Conservation (phyloP, 208 protist species). For the Giardia duodenalis region DNA sequence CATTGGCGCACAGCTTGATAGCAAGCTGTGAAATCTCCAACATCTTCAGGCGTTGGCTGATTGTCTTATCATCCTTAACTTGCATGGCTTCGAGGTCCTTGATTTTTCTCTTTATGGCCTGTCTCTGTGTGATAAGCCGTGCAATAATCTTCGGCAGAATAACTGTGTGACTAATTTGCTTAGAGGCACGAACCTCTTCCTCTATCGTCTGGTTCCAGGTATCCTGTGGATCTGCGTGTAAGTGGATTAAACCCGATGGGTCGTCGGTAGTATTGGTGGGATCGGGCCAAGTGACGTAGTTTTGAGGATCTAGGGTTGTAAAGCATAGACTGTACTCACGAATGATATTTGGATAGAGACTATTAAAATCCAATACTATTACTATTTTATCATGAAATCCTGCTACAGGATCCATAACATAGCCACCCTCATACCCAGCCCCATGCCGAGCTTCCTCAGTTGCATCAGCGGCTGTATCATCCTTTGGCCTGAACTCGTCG, state of each 20-base stretch:
- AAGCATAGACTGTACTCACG: slow-evolving; percentile 99
- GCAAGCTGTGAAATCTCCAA: slow-evolving; percentile 36
- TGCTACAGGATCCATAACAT: slow-evolving; percentile 32
- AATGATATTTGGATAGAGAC: slow-evolving; percentile 98
- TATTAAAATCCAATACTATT: slow-evolving; percentile 99
- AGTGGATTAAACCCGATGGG: too few species aligned
- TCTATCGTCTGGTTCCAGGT: too few species aligned
- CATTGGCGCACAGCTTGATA: slow-evolving; percentile 41
- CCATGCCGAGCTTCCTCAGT: neutral
- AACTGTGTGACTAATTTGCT: neutral
- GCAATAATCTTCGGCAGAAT: slow-evolving; percentile 24
- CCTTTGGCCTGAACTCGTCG: too few species aligned
- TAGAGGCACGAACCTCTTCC: neutral
- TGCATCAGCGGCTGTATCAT: too few species aligned
- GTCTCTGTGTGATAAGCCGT: slow-evolving; percentile 16
- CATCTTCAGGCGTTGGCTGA: too few species aligned
- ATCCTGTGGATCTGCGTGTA: neutral
- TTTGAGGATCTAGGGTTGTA: slow-evolving; percentile 67
- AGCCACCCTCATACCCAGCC: slow-evolving; percentile 19
- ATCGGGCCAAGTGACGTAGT: neutral
- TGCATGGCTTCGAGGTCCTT: neutral
- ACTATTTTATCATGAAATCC: slow-evolving; percentile 87
- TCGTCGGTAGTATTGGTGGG: neutral
- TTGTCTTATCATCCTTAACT: neutral
- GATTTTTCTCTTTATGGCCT: neutral